These are phyloP conservation scores for Dimargaris cristalligena DNA, from an alignment of 192 early-diverging fungal genomes.

Conservation along the genomic window DNA sequence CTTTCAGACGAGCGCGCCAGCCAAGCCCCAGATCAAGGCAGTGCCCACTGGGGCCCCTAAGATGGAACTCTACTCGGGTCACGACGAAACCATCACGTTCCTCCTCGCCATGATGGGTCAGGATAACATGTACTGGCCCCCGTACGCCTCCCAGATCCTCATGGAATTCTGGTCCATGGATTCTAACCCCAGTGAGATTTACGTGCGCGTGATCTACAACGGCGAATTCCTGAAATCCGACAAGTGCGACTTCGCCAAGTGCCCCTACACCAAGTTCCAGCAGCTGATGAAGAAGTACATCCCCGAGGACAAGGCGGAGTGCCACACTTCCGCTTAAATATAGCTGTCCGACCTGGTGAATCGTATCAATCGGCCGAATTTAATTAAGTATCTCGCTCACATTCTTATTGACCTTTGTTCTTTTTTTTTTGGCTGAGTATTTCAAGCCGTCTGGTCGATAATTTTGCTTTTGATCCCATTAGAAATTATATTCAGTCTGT, in stretches of 20 bases:
- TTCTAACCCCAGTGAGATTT: conserved; percentile 15
- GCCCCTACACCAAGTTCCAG: conserved; percentile 22
- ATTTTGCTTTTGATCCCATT: too few relatives aligned
- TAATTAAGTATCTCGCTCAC: too few relatives aligned
- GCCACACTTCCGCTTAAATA: too few relatives aligned
- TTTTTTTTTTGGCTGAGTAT: too few relatives aligned
- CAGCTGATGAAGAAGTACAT: conserved; percentile 12
- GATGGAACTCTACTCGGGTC: conserved; percentile 33
- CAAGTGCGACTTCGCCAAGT: conserved; percentile 27
- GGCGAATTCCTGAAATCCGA: conserved; percentile 24
- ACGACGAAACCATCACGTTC: conserved; percentile 28
- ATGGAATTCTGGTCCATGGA: conserved; percentile 33
- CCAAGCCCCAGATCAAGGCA: too few relatives aligned
- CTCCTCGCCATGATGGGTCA: conserved; percentile 23
- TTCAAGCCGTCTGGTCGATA: too few relatives aligned
- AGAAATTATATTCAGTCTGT: too few relatives aligned
- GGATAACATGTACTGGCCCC: conserved; percentile 29
- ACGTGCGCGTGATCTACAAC: conserved; percentile 37
- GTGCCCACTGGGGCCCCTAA: conserved; percentile 10
- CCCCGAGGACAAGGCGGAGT: background rate
- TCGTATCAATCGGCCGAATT: too few relatives aligned
- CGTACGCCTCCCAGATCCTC: conserved; percentile 31
- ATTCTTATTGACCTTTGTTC: too few relatives aligned
- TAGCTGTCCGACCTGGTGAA: too few relatives aligned
- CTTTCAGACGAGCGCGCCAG: too few relatives aligned